These are phyloP conservation scores for Simplicillium sp. DNA, from an alignment of 2,329 filamentous ascomycete genomes.

Conservation along the genomic window DNA sequence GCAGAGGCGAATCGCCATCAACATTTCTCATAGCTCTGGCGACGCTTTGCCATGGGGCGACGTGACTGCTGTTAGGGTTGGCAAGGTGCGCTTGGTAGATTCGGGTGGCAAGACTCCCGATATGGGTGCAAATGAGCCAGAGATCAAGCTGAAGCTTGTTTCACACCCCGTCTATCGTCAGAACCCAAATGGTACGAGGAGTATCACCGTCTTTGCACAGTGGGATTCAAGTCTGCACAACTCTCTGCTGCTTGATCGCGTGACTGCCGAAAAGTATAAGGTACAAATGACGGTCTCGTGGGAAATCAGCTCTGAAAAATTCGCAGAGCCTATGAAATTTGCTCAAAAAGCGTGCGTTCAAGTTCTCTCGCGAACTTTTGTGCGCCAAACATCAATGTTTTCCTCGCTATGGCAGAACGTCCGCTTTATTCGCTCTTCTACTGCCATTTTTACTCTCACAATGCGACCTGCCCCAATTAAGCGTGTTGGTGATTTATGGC, in stretches of 20 bases:
- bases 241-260: conserved; percentile 86
- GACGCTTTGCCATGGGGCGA: conserved; percentile 85
- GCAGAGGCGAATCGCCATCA: conserved; percentile 79
- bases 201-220: conserved; percentile 78
- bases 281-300: conserved; percentile 82
- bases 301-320: conserved; percentile 74
- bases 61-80: conserved; percentile 66
- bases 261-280: conserved; percentile 84
- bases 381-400: conserved; percentile 80
- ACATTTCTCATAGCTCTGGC: conserved; percentile 83
- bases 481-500: conserved; percentile 85
- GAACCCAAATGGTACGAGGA: conserved; percentile 83
- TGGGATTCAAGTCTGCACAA: conserved; percentile 95
- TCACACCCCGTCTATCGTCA: conserved; percentile 70
- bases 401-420: conserved; percentile 78
- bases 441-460: conserved; percentile 75
- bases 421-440: conserved; percentile 77
- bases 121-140: conserved; percentile 59
- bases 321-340: conserved; percentile 85
- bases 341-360: conserved; percentile 72
- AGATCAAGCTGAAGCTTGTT: conserved; percentile 69
- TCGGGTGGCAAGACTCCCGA: conserved; percentile 77
- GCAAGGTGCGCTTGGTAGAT: conserved; percentile 75
- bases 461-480: conserved; percentile 87
- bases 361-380: conserved; percentile 73